phyloP scores from a whole-genome alignment of 345 rosid species.

The Eucalyptus rudis region DNA sequence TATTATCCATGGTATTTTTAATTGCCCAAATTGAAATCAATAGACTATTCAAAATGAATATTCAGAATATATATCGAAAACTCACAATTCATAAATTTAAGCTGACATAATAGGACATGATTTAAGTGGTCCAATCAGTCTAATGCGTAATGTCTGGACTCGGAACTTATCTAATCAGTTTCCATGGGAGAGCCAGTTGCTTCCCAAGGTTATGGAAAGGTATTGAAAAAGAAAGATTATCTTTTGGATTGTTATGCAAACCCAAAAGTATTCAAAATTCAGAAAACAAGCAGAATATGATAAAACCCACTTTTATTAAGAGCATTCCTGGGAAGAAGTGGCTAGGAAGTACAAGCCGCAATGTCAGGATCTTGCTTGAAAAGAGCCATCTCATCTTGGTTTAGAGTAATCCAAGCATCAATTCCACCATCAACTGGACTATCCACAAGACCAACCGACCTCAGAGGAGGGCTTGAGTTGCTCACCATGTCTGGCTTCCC shows the following conservation, averaged over 20 bases:
- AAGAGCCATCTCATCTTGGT: background rate
- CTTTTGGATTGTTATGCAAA: background rate
- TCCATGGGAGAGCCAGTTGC: no score
- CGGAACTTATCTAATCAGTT: no score
- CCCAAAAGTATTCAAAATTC: background rate
- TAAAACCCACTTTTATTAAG: background rate
- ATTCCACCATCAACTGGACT: conserved; percentile 16
- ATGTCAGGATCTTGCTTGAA: background rate
- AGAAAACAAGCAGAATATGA: background rate
- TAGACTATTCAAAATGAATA: background rate
- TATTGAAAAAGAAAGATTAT: background rate
- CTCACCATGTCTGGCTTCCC: conserved; percentile 34
- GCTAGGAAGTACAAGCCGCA: background rate
- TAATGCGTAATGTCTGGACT: no score
- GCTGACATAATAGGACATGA: background rate
- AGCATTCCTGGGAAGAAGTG: background rate
- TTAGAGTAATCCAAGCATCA: conserved; percentile 37
- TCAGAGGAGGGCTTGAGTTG: conserved; percentile 1
- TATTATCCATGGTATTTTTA: background rate
- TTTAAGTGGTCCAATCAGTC: no score
- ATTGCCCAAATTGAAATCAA: background rate
- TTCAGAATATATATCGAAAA: background rate
- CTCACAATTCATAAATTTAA: background rate
- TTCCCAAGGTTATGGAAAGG: no score
- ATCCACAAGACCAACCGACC: conserved; percentile 21